Conservation (phyloP, 768 basidiomycete genomes). For the Xanthoconium purpureum region DNA sequence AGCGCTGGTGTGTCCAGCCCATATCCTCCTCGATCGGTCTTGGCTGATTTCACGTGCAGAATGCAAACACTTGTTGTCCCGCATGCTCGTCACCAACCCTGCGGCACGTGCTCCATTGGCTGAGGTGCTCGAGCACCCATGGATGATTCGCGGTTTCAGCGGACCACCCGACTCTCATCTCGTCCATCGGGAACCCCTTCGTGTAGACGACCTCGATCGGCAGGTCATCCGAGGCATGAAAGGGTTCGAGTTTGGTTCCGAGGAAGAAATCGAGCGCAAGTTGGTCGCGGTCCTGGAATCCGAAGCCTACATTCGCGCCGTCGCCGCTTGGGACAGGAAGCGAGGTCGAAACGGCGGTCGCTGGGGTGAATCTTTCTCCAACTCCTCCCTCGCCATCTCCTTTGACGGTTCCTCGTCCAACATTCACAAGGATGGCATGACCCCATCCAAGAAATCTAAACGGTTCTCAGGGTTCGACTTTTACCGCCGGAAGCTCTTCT, state of each 20-base stretch:
- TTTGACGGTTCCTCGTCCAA: constrained; percentile 46
- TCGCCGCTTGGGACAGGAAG: constrained; percentile 77
- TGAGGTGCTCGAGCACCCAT: constrained; percentile 85
- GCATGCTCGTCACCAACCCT: constrained; percentile 98
- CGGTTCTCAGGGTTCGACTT: constrained; percentile 97
- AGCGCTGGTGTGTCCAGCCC: constrained; percentile 67
- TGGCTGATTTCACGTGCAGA: constrained; percentile 47
- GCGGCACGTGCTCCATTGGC: constrained; percentile 71
- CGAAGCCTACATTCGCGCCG: constrained; percentile 70
- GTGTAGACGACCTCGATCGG: constrained; percentile 82
- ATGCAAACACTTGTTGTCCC: constrained; percentile 88
- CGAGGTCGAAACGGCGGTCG: constrained; percentile 45
- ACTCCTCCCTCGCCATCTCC: constrained; percentile 67
- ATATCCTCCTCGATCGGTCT: background rate
- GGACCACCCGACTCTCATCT: constrained; percentile 82
- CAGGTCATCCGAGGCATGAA: constrained; percentile 88
- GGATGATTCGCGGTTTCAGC: constrained; percentile 89
- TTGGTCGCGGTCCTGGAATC: constrained; percentile 72
- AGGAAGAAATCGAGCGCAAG: constrained; percentile 78
- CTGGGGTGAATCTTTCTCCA: constrained; percentile 57
- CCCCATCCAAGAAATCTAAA: constrained; percentile 61
- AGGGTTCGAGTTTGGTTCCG: constrained; percentile 93
- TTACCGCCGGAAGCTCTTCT: constrained; percentile 85
- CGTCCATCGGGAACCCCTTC: constrained; percentile 84
- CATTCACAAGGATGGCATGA: constrained; percentile 40